Conservation (phyloP, 2,329 filamentous ascomycete species). For the Aureobasidium zeae region DNA sequence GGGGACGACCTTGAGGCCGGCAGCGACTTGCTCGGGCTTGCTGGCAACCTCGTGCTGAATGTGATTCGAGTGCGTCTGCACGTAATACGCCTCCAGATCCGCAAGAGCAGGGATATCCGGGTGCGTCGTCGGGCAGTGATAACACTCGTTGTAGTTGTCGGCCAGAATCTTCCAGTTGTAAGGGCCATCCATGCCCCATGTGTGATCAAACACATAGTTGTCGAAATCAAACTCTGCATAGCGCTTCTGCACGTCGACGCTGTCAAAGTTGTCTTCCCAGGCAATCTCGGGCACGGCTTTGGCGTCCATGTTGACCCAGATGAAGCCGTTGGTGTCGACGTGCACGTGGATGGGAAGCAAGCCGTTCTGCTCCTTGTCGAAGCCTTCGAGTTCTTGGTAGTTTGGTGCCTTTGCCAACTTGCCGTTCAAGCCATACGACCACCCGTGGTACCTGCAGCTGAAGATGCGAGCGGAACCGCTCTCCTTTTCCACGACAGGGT, state of each 20-base stretch:
- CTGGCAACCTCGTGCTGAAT: slow-evolving; percentile 42
- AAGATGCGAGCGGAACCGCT: slow-evolving; percentile 45
- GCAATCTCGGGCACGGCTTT: slow-evolving; percentile 35
- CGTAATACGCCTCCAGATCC: slow-evolving; percentile 47
- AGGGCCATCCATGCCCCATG: slow-evolving; percentile 46
- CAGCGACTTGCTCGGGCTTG: slow-evolving; percentile 40
- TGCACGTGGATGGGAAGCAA: slow-evolving; percentile 48
- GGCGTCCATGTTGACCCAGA: slow-evolving; percentile 50
- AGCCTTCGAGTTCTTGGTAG: slow-evolving; percentile 47
- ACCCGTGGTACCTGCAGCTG: slow-evolving; percentile 53
- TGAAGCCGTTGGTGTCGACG: slow-evolving; percentile 45
- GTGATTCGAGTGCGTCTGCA: slow-evolving; percentile 41
- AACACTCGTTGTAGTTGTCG: slow-evolving; percentile 55
- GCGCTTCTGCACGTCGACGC: slow-evolving; percentile 37
- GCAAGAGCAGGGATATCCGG: slow-evolving; percentile 50
- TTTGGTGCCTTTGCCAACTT: slow-evolving; percentile 52
- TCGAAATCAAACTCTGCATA: slow-evolving; percentile 41
- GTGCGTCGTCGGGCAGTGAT: slow-evolving; percentile 53
- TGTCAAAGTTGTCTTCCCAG: slow-evolving; percentile 45
- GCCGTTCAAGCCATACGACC: slow-evolving; percentile 51
- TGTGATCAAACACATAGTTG: slow-evolving; percentile 48
- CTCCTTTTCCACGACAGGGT: slow-evolving; percentile 46
- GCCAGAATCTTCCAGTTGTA: slow-evolving; percentile 52
- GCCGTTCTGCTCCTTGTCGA: slow-evolving; percentile 48
- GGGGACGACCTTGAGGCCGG: slow-evolving; percentile 38